phyloP scores from a whole-genome alignment of 139 green algal species.

The Microglena sp. region DNA sequence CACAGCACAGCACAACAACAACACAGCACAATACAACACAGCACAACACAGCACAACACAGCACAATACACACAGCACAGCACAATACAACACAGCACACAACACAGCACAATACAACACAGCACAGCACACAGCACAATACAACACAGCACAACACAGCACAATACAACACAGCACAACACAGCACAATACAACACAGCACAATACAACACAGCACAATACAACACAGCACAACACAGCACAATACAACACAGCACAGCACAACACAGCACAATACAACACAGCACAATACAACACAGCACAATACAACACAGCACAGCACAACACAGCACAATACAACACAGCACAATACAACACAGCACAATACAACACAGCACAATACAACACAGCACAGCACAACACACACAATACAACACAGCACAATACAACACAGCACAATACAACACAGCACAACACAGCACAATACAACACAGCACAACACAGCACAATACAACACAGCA shows the following conservation, averaged over 20 bases:
- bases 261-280: conserved; percentile 1
- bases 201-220: neutral
- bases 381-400: conserved; percentile 9
- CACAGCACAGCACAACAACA: too few species aligned
- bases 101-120: neutral
- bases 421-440: conserved; percentile 5
- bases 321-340: conserved; percentile 1
- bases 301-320: neutral
- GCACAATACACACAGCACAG: too few species aligned
- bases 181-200: neutral
- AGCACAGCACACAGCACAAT: too few species aligned
- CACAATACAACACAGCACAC: neutral
- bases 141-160: conserved; percentile 1
- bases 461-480: neutral
- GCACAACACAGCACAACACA: neutral
- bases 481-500: neutral
- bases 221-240: neutral
- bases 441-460: conserved; percentile 1
- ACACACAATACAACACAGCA: too few species aligned
- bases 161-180: neutral
- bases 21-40: conserved; percentile 2
- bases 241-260: neutral
- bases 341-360: neutral
- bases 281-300: neutral
- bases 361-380: conserved; percentile 8